Evolutionary conservation across 2,329 filamentous ascomycete species (phyloP).

Genomic region (Chaetomium strumarium): DNA sequence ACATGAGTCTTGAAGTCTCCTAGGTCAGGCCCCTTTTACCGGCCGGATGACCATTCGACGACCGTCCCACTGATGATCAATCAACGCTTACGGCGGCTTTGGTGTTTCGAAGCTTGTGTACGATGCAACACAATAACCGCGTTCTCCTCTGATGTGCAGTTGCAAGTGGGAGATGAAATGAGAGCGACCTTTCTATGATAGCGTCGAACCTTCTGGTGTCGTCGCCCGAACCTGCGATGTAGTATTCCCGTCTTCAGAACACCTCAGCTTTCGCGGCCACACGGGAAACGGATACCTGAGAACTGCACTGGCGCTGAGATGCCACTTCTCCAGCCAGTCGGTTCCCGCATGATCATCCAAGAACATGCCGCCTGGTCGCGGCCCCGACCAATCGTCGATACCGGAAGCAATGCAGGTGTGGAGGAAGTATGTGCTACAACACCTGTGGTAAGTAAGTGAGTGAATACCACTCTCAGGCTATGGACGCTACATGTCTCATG

Average conservation of each 20-base stretch:
- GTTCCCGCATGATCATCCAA: constrained; percentile 7
- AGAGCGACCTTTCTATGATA: background rate
- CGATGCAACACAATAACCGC: background rate
- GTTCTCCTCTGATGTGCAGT: background rate
- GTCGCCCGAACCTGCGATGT: no score
- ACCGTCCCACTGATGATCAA: constrained; percentile 17
- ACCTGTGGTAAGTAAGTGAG: background rate
- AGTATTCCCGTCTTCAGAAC: no score
- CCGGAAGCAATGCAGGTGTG: constrained; percentile 13
- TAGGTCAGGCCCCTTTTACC: constrained; percentile 8
- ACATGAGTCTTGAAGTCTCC: background rate
- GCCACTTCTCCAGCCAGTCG: constrained; percentile 12
- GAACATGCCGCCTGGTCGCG: constrained; percentile 6
- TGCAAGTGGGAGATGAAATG: background rate
- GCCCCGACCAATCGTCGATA: constrained; percentile 15
- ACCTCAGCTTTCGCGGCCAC: background rate
- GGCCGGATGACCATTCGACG: constrained; percentile 11
- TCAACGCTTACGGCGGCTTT: constrained; percentile 8
- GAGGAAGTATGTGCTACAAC: constrained; percentile 1
- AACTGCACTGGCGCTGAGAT: constrained; percentile 8
- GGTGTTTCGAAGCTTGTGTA: background rate
- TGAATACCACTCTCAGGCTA: background rate
- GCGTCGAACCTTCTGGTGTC: no score
- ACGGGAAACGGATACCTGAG: background rate
- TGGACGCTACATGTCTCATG: constrained; percentile 21